Percentiles rank a stretch among this genome's conserved stretches.
Evolutionary conservation across 352 stramenopile species (phyloP).

Genomic region (Phytophthora syringae): DNA sequence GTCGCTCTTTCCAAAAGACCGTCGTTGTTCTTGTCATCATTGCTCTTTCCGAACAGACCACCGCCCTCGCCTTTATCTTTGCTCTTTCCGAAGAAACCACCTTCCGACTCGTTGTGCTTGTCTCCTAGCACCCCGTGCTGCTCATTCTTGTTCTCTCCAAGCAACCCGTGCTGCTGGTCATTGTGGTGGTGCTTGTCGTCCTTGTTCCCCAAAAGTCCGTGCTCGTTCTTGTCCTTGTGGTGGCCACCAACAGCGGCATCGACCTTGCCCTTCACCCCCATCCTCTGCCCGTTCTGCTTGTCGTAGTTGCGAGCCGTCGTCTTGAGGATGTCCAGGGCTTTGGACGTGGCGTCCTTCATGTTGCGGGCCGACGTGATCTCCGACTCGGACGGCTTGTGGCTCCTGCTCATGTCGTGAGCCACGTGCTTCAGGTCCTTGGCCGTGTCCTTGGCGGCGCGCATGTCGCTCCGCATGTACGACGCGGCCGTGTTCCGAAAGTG

Average conservation of each 20-base stretch:
- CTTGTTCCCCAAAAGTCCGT: slow-evolving; percentile 5
- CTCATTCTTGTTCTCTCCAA: slow-evolving; percentile 13
- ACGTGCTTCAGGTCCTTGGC: slow-evolving; percentile 38
- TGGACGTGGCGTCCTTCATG: slow-evolving; percentile 27
- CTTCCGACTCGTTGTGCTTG: slow-evolving; percentile 5
- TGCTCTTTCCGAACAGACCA: slow-evolving; percentile 5
- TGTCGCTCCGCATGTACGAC: too few species aligned
- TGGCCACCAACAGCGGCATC: slow-evolving; percentile 25
- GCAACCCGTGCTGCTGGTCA: slow-evolving; percentile 3
- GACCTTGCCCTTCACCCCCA: slow-evolving; percentile 29
- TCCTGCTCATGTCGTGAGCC: slow-evolving; percentile 21
- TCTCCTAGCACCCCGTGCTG: not conserved
- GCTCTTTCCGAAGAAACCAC: slow-evolving; percentile 6
- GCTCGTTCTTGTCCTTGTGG: slow-evolving; percentile 11
- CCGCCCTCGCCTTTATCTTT: not conserved
- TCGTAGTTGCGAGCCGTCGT: slow-evolving; percentile 35
- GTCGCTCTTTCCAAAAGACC: too few species aligned
- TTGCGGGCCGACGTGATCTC: slow-evolving; percentile 28
- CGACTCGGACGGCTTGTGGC: slow-evolving; percentile 24
- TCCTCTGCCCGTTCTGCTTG: slow-evolving; percentile 28
- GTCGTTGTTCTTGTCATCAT: too few species aligned
- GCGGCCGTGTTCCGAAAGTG: too few species aligned
- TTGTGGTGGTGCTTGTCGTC: slow-evolving; percentile 6
- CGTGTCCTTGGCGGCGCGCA: too few species aligned
- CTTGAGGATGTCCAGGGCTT: slow-evolving; percentile 25